Evolutionary conservation across 225 moss, liverwort and hornwort genomes (phyloP).

Genomic region (Neckera pumila): DNA sequence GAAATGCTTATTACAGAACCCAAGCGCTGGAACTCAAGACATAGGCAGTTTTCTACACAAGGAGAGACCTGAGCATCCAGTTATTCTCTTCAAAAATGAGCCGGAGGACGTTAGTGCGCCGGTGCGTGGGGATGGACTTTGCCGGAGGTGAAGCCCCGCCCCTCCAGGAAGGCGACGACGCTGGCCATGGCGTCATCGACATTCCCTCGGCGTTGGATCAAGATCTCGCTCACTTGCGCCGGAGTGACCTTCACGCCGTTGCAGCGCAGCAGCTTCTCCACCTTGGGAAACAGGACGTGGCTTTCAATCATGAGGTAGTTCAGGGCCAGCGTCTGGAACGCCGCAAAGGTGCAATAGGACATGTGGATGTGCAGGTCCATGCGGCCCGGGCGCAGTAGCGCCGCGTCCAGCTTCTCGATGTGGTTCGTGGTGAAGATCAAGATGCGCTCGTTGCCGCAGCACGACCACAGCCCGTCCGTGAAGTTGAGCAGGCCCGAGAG

Average conservation of each 20-base stretch:
- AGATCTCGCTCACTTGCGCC: constrained; percentile 36
- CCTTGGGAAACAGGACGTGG: constrained; percentile 38
- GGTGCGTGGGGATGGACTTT: constrained; percentile 19
- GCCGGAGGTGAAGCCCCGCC: background rate
- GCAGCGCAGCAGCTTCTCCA: constrained; percentile 23
- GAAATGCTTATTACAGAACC: background rate
- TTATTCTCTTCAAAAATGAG: background rate
- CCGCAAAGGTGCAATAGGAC: constrained; percentile 53
- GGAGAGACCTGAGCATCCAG: background rate
- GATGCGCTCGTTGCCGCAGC: constrained; percentile 69
- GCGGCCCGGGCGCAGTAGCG: constrained; percentile 63
- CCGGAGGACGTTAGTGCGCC: background rate
- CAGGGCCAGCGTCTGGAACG: constrained; percentile 42
- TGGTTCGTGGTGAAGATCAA: constrained; percentile 82
- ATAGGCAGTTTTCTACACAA: background rate
- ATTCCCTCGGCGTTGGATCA: constrained; percentile 9
- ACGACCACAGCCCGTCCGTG: constrained; percentile 82
- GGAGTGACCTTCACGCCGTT: constrained; percentile 22
- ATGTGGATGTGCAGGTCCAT: constrained; percentile 90
- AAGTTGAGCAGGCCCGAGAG: constrained; percentile 79
- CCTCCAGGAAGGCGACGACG: constrained; percentile 17
- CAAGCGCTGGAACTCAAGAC: background rate
- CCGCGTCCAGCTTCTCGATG: constrained; percentile 65
- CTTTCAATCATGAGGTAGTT: constrained; percentile 46
- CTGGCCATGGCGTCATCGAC: constrained; percentile 5